Evolutionary conservation across 2,329 filamentous ascomycete genomes (phyloP).

Genomic region (Metarhizium humberi): DNA sequence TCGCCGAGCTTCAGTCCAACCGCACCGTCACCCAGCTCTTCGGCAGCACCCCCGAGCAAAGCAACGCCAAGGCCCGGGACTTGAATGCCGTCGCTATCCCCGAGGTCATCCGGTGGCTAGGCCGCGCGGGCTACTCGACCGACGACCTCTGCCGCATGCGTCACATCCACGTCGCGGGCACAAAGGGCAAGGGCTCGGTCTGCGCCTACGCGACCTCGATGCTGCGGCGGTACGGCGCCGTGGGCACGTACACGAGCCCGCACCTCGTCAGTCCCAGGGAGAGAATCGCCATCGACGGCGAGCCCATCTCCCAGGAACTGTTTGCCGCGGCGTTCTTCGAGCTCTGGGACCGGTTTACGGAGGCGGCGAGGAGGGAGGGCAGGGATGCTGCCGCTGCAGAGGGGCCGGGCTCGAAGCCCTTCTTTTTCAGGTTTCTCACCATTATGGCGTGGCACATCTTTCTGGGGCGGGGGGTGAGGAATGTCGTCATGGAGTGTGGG

Average conservation of each 20-base stretch:
- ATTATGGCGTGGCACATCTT: constrained; percentile 83
- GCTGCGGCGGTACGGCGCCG: constrained; percentile 39
- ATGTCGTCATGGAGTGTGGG: constrained; percentile 82
- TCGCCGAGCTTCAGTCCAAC: constrained; percentile 74
- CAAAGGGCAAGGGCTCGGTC: constrained; percentile 89
- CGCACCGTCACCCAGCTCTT: constrained; percentile 51
- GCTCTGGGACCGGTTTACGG: constrained; percentile 59
- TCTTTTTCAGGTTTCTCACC: constrained; percentile 88
- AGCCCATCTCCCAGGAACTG: constrained; percentile 54
- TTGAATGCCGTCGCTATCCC: constrained; percentile 69
- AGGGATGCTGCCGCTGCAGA: constrained; percentile 32
- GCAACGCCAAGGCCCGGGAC: constrained; percentile 36
- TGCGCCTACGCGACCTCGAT: constrained; percentile 77
- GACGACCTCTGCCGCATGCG: constrained; percentile 32
- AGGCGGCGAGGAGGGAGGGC: constrained; percentile 24
- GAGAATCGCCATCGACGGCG: constrained; percentile 71
- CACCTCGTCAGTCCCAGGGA: constrained; percentile 78
- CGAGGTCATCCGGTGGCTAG: constrained; percentile 73
- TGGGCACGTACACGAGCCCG: constrained; percentile 79
- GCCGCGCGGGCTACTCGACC: constrained; percentile 61
- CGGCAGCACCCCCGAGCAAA: constrained; percentile 14
- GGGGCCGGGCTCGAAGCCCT: constrained; percentile 61
- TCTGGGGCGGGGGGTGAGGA: constrained; percentile 61
- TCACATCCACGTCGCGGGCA: constrained; percentile 79
- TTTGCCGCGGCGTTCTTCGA: constrained; percentile 79